Evolutionary conservation across 2,329 filamentous ascomycete species (phyloP), one percentile per base, ranked within the genome.

Genomic region (Karstenula rhodostoma): DNA sequence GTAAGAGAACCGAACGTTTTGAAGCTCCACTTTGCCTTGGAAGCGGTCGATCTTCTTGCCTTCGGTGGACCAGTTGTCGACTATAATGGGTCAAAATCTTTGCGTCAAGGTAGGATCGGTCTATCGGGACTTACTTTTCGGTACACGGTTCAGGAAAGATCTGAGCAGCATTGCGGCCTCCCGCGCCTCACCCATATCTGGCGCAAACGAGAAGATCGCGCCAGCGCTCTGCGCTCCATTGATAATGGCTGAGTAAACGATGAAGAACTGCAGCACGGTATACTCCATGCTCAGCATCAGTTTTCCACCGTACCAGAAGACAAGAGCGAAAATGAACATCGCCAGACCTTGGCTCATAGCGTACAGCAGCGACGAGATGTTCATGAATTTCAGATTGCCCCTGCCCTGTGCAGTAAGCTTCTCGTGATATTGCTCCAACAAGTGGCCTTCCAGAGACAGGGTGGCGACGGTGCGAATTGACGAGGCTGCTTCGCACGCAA

Each of bases 391-490:
- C 48, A 97, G 77, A 64, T 90, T 94, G 49, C 83, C 83, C 47
- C 83, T 85, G 55, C 89, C 89, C 77, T 98, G 94, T 0, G 73
- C 73, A 0, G 85, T 87, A 13, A 98, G 86, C 43, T 91, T 89
- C 0, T 80, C 72, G 58, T 88, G 88, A 78, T 98, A 99, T 55
- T 90, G 84, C 3, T 78, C 71, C 68, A 92, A 85, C 1, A 98
- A 92, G 72, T 97, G 92, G 0, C 86, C 79, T 79, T 99, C 95
- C 8, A 94, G 88, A 0, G 94, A 97, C 40, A 98, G 84, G 2
- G 93, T 91, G 4, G 94, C 94, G n/a, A 98, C 94, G 4, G 95
- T 98, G 56, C 94, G 91, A 68, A 98, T 97, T 5, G 94, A 92
- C 0, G 92, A 94, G 25, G 95, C 96, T 46, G 94, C 94, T 77